These are phyloP conservation scores for Taphrina populina DNA, from an alignment of 1,139 yeast genomes.

Conservation along the genomic window DNA sequence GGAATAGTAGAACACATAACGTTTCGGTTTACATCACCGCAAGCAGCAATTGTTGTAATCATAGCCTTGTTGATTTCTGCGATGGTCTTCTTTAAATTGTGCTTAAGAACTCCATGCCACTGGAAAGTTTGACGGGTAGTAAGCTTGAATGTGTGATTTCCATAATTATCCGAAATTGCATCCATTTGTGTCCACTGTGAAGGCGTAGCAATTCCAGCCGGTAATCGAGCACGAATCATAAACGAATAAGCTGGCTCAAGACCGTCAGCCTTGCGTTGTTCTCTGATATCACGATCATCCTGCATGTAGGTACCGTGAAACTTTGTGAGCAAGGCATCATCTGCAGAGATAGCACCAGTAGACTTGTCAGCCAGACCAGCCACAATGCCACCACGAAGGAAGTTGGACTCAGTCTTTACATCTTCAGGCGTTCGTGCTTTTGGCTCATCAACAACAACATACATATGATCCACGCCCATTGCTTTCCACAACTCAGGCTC, in stretches of 20 bases:
- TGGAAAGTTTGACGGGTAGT: conserved; percentile 98
- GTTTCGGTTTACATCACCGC: conserved; percentile 98
- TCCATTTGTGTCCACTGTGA: conserved; percentile 85
- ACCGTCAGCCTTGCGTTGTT: conserved; percentile 86
- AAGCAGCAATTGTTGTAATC: conserved; percentile 94
- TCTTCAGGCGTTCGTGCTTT: conserved; percentile 95
- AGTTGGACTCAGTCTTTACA: conserved; percentile 83
- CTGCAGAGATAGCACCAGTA: conserved; percentile 91
- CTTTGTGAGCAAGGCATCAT: conserved; percentile 90
- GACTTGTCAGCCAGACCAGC: conserved; percentile 78
- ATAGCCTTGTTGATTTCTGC: conserved; percentile 89
- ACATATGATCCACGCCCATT: conserved; percentile 78
- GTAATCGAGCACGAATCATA: conserved; percentile 94
- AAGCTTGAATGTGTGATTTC: conserved; percentile 89
- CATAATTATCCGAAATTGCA: conserved; percentile 75
- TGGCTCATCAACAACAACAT: conserved; percentile 81
- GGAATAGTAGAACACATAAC: conserved; percentile 91
- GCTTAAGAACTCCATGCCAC: conserved; percentile 91
- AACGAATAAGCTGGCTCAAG: conserved; percentile 92
- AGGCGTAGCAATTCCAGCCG: conserved; percentile 90
- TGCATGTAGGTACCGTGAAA: conserved; percentile 99
- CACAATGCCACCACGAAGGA: conserved; percentile 87
- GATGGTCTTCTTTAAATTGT: conserved; percentile 81
- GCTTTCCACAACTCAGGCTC: conserved; percentile 83
- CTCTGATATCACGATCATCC: conserved; percentile 95